These are phyloP conservation scores for Clarkia xantiana DNA, from an alignment of 345 rosid genomes.

Conservation along the genomic window DNA sequence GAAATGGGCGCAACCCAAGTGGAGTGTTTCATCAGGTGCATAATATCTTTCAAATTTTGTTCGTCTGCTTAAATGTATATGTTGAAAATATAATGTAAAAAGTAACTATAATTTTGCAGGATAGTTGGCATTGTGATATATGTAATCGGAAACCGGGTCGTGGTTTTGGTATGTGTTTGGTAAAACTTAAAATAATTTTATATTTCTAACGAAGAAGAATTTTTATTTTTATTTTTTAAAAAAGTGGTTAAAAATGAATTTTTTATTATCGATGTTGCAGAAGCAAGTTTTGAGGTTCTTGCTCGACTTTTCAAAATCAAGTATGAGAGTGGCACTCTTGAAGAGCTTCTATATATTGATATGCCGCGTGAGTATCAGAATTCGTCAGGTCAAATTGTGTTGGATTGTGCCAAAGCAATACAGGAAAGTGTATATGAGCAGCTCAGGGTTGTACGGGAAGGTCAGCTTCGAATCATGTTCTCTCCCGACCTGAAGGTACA, in stretches of 20 bases:
- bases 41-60: not conserved
- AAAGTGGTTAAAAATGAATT: no score
- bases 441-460: constrained; percentile 29
- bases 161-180: constrained; percentile 65
- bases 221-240: no score
- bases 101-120: constrained; percentile 36
- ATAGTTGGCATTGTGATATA: constrained; percentile 96
- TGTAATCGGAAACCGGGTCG: constrained; percentile 98
- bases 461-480: constrained; percentile 29
- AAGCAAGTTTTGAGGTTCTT: constrained; percentile 30
- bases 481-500: constrained; percentile 27
- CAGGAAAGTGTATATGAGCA: constrained; percentile 33
- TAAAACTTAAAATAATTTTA: not conserved
- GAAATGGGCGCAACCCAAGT: constrained; percentile 85
- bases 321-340: constrained; percentile 31
- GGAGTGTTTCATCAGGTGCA: constrained; percentile 90
- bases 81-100: not conserved
- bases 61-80: not conserved
- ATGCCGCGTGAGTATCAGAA: constrained; percentile 19
- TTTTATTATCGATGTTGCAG: no score
- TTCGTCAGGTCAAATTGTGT: constrained; percentile 21
- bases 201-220: no score
- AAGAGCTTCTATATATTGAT: constrained; percentile 30
- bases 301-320: constrained; percentile 29
- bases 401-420: constrained; percentile 33